Evolutionary conservation across 345 rosid species (phyloP).

Genomic region (Linum lewisii): DNA sequence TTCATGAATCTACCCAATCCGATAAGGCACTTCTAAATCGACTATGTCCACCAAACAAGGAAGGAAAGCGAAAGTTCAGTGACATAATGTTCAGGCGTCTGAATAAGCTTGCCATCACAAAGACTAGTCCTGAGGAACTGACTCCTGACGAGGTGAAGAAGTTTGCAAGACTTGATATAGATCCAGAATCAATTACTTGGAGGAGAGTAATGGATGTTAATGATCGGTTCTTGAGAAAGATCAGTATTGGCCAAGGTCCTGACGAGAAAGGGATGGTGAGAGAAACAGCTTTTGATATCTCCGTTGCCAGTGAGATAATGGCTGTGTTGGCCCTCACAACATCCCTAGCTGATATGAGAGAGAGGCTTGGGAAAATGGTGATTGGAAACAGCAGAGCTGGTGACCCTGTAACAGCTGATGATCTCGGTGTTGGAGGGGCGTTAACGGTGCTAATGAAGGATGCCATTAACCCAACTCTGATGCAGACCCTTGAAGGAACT

Average conservation of each 20-base stretch:
- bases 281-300: conserved; percentile 92
- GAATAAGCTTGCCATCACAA: conserved; percentile 76
- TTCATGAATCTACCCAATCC: conserved; percentile 84
- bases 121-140: conserved; percentile 80
- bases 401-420: conserved; percentile 92
- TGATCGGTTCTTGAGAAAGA: conserved; percentile 90
- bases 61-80: conserved; percentile 69
- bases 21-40: conserved; percentile 95
- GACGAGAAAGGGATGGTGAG: conserved; percentile 97
- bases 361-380: conserved; percentile 95
- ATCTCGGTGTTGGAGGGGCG: conserved; percentile 98
- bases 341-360: conserved; percentile 93
- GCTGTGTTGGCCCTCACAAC: conserved; percentile 97
- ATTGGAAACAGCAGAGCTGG: conserved; percentile 91
- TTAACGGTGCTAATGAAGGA: conserved; percentile 95
- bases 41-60: conserved; percentile 75
- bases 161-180: conserved; percentile 88
- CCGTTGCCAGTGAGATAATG: conserved; percentile 99
- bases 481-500: conserved; percentile 99
- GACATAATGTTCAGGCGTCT: conserved; percentile 82
- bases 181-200: conserved; percentile 83
- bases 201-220: conserved; percentile 98
- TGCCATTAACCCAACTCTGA: conserved; percentile 88
- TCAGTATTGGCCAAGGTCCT: conserved; percentile 85
- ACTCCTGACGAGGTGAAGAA: conserved; percentile 64